phyloP scores from a whole-genome alignment of 495 filamentous ascomycete species.

The Oleoguttula mirabilis region DNA sequence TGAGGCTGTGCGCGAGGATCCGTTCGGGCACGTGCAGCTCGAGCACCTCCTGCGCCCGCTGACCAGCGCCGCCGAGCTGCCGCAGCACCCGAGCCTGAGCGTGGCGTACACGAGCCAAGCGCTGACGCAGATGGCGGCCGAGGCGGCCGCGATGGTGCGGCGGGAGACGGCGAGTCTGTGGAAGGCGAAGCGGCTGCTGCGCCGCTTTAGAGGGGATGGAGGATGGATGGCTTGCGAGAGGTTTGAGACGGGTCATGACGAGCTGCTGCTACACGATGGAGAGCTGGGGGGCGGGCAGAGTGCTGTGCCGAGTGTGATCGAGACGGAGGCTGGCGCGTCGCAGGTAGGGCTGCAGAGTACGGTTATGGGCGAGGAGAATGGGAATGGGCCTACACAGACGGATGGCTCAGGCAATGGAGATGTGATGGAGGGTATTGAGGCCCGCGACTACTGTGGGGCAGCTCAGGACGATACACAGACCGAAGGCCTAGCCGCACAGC shows the following conservation, averaged over 20 bases:
- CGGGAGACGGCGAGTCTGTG: slow-evolving; percentile 64
- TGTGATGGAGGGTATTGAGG: slow-evolving; percentile 12
- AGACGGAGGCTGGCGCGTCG: background rate
- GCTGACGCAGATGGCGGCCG: slow-evolving; percentile 62
- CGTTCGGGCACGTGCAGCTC: slow-evolving; percentile 3
- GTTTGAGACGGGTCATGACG: slow-evolving; percentile 45
- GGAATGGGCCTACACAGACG: too few species aligned
- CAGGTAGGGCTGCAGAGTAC: too few species aligned
- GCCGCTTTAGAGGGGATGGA: slow-evolving; percentile 65
- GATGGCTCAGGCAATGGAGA: background rate
- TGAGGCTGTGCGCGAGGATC: slow-evolving; percentile 60
- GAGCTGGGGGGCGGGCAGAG: background rate
- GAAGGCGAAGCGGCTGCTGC: slow-evolving; percentile 65
- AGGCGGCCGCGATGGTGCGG: slow-evolving; percentile 58
- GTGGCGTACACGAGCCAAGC: slow-evolving; percentile 69
- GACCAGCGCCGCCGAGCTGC: slow-evolving; percentile 73
- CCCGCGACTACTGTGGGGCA: too few species aligned
- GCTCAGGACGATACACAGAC: too few species aligned
- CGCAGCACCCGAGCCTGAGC: slow-evolving; percentile 71
- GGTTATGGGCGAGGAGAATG: background rate
- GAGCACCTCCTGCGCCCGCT: slow-evolving; percentile 61
- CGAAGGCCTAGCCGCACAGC: too few species aligned
- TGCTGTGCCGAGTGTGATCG: slow-evolving; percentile 13
- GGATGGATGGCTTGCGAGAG: slow-evolving; percentile 63
- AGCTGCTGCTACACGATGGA: slow-evolving; percentile 8